Evolutionary conservation across 2,329 filamentous ascomycete species (phyloP).

Genomic region (Aspergillus texensis): DNA sequence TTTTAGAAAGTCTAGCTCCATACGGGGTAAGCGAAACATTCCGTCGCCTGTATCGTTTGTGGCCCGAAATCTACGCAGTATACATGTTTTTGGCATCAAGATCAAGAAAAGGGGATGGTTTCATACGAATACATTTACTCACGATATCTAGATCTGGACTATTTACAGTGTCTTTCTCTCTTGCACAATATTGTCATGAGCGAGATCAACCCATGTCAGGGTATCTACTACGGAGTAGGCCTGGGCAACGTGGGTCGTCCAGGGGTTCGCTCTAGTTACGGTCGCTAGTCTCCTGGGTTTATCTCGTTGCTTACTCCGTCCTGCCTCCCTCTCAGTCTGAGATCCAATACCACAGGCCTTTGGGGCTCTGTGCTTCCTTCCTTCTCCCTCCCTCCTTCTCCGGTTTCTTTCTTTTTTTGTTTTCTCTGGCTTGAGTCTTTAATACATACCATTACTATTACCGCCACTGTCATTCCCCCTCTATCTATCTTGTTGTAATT

Average conservation of each 20-base stretch:
- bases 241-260: conserved; percentile 17
- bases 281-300: background rate
- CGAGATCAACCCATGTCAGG: background rate
- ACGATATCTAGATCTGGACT: background rate
- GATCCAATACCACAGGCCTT: background rate
- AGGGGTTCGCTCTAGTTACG: conserved; percentile 12
- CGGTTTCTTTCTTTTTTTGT: background rate
- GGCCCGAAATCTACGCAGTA: background rate
- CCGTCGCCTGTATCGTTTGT: background rate
- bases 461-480: background rate
- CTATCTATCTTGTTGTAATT: background rate
- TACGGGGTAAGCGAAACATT: background rate
- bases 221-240: background rate
- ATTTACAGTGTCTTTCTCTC: background rate
- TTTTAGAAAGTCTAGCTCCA: background rate
- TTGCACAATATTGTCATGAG: background rate
- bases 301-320: background rate
- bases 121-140: background rate
- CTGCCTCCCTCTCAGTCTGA: background rate
- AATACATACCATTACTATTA: background rate
- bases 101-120: background rate
- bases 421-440: background rate
- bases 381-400: background rate
- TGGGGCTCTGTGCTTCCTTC: background rate
- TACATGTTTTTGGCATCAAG: background rate